phyloP scores from a whole-genome alignment of 768 basidiomycete genomes.

The Nidula microcarpa region DNA sequence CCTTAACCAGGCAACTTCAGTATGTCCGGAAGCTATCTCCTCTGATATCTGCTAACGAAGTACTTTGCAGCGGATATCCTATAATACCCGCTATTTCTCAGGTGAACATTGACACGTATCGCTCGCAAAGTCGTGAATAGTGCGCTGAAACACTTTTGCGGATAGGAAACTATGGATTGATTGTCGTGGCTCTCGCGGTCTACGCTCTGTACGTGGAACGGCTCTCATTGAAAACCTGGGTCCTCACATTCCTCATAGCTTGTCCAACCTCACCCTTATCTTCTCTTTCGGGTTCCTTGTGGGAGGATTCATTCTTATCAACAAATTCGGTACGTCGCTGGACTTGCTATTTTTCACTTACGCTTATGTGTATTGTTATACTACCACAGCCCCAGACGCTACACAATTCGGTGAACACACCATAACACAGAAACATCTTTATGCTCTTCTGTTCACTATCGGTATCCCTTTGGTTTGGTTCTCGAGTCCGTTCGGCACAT shows the following conservation, averaged over 20 bases:
- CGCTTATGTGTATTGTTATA: slow-evolving; percentile 1
- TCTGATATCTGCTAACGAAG: not conserved
- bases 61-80: slow-evolving; percentile 73
- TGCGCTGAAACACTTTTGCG: not conserved
- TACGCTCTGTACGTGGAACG: slow-evolving; percentile 67
- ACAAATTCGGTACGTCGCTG: slow-evolving; percentile 70
- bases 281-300: slow-evolving; percentile 85
- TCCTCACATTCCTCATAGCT: slow-evolving; percentile 31
- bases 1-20: slow-evolving; percentile 73
- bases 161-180: slow-evolving; percentile 82
- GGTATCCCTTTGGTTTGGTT: slow-evolving; percentile 86
- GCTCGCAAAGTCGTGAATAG: too few species aligned
- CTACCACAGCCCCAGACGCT: slow-evolving; percentile 69
- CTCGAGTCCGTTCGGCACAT: slow-evolving; percentile 70
- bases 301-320: slow-evolving; percentile 87
- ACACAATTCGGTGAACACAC: slow-evolving; percentile 77
- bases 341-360: slow-evolving; percentile 1
- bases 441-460: slow-evolving; percentile 85
- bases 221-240: not conserved
- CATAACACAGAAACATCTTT: slow-evolving; percentile 87
- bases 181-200: slow-evolving; percentile 73
- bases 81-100: slow-evolving; percentile 90
- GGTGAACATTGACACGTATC: slow-evolving; percentile 31
- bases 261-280: slow-evolving; percentile 82
- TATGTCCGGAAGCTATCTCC: slow-evolving; percentile 29